Evolutionary conservation across 1,284 basidiomycete genomes (phyloP), one percentile per base, ranked within the genome.

Genomic region (Ganoderma lingzhi): DNA sequence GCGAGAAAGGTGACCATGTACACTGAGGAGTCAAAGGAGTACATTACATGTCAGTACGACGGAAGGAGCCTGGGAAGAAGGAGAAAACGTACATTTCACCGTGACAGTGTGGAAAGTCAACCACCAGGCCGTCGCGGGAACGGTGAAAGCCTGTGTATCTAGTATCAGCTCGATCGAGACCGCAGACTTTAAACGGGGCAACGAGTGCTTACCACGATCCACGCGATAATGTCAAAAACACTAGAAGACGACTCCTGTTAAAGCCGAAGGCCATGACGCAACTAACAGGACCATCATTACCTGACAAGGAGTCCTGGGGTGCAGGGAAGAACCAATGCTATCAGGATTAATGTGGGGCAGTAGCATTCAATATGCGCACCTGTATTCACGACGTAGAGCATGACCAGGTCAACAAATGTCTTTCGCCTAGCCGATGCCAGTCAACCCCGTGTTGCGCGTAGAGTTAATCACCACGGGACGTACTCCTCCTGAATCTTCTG

Each of bases 1-100:
- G 53, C 14, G 53, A 56, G 53, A 12, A 56, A 56, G 53, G 53
- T 56, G 53, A 56, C 53, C 53, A 56, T 56, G 17, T 56, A 56
- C 30, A 56, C 53, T 56, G 32, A 3, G 53, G 17, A 3, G 5
- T 14, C 17, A 8, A 3, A 35, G 17, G 19, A 5, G 19, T 23
- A 2, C 14, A 3, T 15, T 23, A 2, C 14, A 3, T 15, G 30
- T 56, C 17, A 19, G 53, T 32, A 12, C 53, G 15, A 5, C 28
- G 10, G 48, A 28, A 4, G 48, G 23, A 12, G 53, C 17, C 53
- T 48, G 2, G 15, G 53, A 32, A 6, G 23, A 28, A 6, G 15
- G 53, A 2, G 53, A 17, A 9, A 5, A 35, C 53, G 6, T 32
- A 56, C 53, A 1, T 19, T 35, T 56, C 3, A 56, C 53, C 15